Conservation (phyloP, 352 stramenopile genomes). For the Globisporangium abappressorium region DNA sequence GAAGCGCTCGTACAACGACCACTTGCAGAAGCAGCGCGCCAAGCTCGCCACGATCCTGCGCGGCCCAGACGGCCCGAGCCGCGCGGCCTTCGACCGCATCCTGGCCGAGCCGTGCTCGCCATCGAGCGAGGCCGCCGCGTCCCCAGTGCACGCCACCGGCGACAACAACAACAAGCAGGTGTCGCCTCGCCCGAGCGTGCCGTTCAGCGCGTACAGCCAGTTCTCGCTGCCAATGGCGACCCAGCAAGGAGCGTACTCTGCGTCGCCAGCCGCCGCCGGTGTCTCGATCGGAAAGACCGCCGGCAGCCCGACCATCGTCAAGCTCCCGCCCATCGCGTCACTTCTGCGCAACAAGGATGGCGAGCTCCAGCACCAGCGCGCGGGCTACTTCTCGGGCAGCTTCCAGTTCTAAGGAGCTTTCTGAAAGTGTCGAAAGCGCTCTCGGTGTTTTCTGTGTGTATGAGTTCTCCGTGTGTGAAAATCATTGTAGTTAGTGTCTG, state of each 20-base stretch:
- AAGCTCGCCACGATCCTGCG: constrained; percentile 70
- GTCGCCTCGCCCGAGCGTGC: constrained; percentile 8
- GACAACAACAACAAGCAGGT: constrained; percentile 8
- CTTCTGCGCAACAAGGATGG: constrained; percentile 39
- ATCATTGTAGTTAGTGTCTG: background rate
- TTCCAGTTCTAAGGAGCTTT: constrained; percentile 17
- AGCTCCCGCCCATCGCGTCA: constrained; percentile 59
- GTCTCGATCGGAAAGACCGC: constrained; percentile 18
- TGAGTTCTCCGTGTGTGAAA: background rate
- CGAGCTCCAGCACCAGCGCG: constrained; percentile 16
- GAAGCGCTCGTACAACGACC: constrained; percentile 64
- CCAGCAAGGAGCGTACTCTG: constrained; percentile 6
- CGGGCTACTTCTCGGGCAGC: constrained; percentile 20
- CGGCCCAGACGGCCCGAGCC: constrained; percentile 47
- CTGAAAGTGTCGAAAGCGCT: background rate
- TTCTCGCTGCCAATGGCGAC: constrained; percentile 10
- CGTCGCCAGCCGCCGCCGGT: background rate
- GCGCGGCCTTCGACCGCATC: constrained; percentile 58
- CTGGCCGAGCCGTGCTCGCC: constrained; percentile 64
- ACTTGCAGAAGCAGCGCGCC: constrained; percentile 67
- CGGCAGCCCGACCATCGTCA: constrained; percentile 31
- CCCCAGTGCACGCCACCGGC: constrained; percentile 15
- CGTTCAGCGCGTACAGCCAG: constrained; percentile 13
- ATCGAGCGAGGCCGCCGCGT: constrained; percentile 36
- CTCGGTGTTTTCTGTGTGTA: background rate